Conservation (phyloP, 2,329 filamentous ascomycete genomes). For the Eutypa lata region DNA sequence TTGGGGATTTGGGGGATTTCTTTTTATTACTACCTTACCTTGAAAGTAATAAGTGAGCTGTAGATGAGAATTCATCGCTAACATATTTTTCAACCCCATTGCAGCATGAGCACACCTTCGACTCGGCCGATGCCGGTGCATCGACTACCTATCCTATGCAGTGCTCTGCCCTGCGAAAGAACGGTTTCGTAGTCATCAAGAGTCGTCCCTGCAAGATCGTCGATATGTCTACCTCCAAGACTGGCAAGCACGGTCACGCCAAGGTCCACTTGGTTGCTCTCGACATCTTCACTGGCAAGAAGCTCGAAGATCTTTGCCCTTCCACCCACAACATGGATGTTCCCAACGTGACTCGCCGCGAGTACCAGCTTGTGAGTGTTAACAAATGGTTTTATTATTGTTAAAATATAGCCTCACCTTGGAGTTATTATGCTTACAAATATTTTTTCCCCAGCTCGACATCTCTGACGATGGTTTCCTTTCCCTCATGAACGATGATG, state of each 20-base stretch:
- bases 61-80: conserved; percentile 7
- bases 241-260: conserved; percentile 99
- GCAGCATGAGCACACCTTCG: conserved; percentile 74
- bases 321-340: conserved; percentile 99
- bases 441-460: conserved; percentile 62
- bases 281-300: conserved; percentile 99
- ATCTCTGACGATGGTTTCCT: conserved; percentile 93
- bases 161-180: conserved; percentile 99
- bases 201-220: conserved; percentile 99
- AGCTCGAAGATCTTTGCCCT: conserved; percentile 97
- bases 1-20: too few species aligned
- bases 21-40: too few species aligned
- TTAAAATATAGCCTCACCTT: too few species aligned
- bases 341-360: conserved; percentile 84
- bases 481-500: conserved; percentile 85
- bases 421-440: conserved; percentile 2
- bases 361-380: conserved; percentile 86
- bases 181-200: conserved; percentile 98
- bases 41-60: background rate
- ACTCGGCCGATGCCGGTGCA: conserved; percentile 92
- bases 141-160: conserved; percentile 95
- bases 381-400: background rate
- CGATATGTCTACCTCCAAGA: conserved; percentile 99
- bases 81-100: conserved; percentile 8
- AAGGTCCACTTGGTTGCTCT: conserved; percentile 98